These are phyloP conservation scores for Emergomyces orientalis DNA, from an alignment of 2,329 filamentous ascomycete genomes.

Conservation along the genomic window DNA sequence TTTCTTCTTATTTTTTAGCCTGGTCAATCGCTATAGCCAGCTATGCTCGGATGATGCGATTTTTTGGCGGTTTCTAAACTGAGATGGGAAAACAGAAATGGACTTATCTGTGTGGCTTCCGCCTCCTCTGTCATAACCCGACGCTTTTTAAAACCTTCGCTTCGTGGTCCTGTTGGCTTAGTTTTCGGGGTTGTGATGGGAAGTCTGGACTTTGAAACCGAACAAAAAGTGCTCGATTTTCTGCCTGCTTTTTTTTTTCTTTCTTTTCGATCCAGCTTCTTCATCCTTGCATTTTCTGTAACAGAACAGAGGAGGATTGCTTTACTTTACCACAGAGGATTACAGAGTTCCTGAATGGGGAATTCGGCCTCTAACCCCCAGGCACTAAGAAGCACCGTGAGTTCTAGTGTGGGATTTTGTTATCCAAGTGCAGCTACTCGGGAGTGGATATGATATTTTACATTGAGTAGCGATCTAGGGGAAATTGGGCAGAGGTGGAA, in stretches of 20 bases:
- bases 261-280: constrained; percentile 1
- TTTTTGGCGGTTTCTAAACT: not conserved
- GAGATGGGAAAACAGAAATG: not conserved
- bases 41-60: not conserved
- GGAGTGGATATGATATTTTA: not conserved
- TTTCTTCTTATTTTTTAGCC: not conserved
- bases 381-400: not conserved
- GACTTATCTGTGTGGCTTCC: not conserved
- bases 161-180: not conserved
- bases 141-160: not conserved
- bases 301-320: not conserved
- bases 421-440: not conserved
- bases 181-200: not conserved
- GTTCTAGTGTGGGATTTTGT: not conserved
- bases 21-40: not conserved
- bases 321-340: not conserved
- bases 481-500: not conserved
- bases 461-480: not conserved
- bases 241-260: not conserved
- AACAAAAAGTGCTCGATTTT: not conserved
- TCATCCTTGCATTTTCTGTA: not conserved
- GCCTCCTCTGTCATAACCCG: not conserved
- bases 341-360: not conserved
- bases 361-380: not conserved
- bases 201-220: not conserved